These are phyloP conservation scores for Narthecium ossifragum DNA, from an alignment of 106 monocot genomes.

Conservation along the genomic window DNA sequence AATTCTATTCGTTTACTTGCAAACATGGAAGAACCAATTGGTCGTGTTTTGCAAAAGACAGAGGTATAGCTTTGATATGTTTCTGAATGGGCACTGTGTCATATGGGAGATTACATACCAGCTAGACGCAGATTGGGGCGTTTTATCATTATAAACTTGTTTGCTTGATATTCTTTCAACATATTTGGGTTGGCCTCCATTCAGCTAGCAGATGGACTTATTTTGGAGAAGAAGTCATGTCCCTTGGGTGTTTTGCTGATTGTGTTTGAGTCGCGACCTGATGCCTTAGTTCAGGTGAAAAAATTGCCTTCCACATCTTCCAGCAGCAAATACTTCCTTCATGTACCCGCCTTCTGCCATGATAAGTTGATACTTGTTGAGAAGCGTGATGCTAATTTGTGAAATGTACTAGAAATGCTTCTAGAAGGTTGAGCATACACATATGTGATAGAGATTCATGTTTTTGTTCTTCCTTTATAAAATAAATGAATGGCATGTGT, in stretches of 20 bases:
- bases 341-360: too few species aligned
- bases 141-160: background rate
- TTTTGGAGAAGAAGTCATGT: slow-evolving; percentile 75
- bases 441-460: too few species aligned
- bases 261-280: slow-evolving; percentile 94
- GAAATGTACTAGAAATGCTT: too few species aligned
- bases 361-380: too few species aligned
- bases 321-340: too few species aligned
- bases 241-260: slow-evolving; percentile 89
- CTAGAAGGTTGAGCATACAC: too few species aligned
- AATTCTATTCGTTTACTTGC: slow-evolving; percentile 87
- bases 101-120: background rate
- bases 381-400: too few species aligned
- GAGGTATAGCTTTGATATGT: slow-evolving; percentile 42
- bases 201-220: slow-evolving; percentile 75
- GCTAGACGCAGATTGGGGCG: background rate
- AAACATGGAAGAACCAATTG: slow-evolving; percentile 90
- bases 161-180: background rate
- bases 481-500: too few species aligned
- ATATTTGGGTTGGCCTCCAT: slow-evolving; percentile 1
- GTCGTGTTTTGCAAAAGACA: slow-evolving; percentile 49
- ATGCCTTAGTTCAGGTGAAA: slow-evolving; percentile 92
- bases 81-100: background rate
- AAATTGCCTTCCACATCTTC: too few species aligned
- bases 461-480: too few species aligned